Conservation (phyloP, 2,329 filamentous ascomycete genomes). For the Lasiodiplodia sp. region DNA sequence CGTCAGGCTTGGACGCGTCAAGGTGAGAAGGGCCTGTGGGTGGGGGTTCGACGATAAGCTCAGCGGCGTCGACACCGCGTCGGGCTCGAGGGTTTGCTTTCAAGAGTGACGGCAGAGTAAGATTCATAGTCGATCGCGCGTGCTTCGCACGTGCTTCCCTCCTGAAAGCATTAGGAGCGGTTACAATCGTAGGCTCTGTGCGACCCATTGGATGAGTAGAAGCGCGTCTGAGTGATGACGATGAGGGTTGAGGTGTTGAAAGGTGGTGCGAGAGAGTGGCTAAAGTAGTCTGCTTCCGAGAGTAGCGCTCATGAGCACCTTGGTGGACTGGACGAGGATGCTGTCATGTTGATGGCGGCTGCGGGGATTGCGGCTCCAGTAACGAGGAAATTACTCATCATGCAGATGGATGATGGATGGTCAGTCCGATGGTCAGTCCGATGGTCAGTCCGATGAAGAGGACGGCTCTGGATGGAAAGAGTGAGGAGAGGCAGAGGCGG, state of each 20-base stretch:
- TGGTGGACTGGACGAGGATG: conserved; percentile 21
- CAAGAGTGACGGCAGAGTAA: conserved; percentile 64
- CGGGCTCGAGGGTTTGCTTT: conserved; percentile 62
- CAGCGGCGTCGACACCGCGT: conserved; percentile 60
- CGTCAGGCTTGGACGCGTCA: conserved; percentile 18
- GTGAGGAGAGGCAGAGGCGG: not conserved
- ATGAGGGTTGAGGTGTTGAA: not conserved
- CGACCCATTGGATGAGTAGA: conserved; percentile 43
- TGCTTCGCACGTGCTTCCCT: no score
- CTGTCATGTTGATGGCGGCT: not conserved
- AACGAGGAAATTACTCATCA: conserved; percentile 16
- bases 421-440: not conserved
- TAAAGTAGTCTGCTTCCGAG: not conserved
- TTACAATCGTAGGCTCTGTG: conserved; percentile 44
- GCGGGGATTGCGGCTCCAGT: conserved; percentile 2
- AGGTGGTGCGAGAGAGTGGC: not conserved
- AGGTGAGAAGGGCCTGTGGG: not conserved
- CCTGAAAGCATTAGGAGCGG: no score
- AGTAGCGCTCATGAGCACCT: conserved; percentile 4
- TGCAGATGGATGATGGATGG: not conserved
- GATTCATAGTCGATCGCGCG: no score
- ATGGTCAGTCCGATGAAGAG: not conserved
- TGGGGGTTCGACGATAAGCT: conserved; percentile 55
- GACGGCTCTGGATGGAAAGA: not conserved
- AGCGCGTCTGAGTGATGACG: not conserved